These are phyloP conservation scores for Zygoascus bituminiphila DNA, from an alignment of 805 yeast genomes.

Conservation along the genomic window DNA sequence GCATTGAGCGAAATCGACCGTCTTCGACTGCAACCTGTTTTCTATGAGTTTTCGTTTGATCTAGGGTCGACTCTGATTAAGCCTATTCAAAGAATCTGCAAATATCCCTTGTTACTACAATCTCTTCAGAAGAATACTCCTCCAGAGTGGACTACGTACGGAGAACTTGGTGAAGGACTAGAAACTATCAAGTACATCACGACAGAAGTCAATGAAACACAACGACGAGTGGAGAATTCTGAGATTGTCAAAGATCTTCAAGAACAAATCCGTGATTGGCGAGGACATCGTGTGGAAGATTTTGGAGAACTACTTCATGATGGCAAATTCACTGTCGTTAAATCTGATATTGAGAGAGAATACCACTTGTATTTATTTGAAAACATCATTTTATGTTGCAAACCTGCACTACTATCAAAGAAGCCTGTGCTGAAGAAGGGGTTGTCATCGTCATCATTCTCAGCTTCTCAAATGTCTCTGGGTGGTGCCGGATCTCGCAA, in stretches of 20 bases:
- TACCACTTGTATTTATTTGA: conserved; percentile 88
- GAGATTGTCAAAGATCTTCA: conserved; percentile 58
- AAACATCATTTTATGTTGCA: conserved; percentile 53
- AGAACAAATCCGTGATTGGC: conserved; percentile 82
- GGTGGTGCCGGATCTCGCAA: conserved; percentile 10
- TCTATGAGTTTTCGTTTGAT: conserved; percentile 52
- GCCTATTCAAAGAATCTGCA: conserved; percentile 94
- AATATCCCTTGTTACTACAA: conserved; percentile 72
- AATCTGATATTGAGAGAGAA: conserved; percentile 64
- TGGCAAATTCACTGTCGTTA: conserved; percentile 46
- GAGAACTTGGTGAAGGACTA: conserved; percentile 63
- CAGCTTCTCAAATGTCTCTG: conserved; percentile 4
- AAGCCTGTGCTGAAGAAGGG: conserved; percentile 29
- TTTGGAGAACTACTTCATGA: conserved; percentile 81
- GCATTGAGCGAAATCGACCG: conserved; percentile 54
- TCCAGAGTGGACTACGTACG: conserved; percentile 41
- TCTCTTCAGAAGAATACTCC: conserved; percentile 66
- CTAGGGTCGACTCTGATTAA: conserved; percentile 82
- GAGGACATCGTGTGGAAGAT: conserved; percentile 68
- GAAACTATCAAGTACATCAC: conserved; percentile 79
- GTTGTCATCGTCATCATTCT: conserved; percentile 2
- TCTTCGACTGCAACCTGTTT: conserved; percentile 26
- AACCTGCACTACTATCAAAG: conserved; percentile 42
- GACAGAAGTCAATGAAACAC: conserved; percentile 83
- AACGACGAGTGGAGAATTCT: conserved; percentile 81